Evolutionary conservation across 1,139 yeast genomes (phyloP), one percentile per base, ranked within the genome.

Genomic region (Dujonia santamariae): DNA sequence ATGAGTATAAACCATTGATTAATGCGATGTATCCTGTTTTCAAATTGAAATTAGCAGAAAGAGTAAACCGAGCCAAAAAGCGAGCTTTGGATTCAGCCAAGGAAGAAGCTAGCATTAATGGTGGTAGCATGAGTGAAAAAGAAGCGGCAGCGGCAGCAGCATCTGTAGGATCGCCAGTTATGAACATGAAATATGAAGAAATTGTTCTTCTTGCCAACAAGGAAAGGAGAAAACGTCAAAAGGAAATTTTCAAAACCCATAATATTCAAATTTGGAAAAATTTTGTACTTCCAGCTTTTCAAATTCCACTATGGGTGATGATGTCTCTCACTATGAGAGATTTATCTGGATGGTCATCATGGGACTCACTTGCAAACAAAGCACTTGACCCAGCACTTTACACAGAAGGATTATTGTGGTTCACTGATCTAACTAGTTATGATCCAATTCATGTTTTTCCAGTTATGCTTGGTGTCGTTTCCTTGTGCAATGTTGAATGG

Each of bases 301-400:
- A 90, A 53, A 69, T 90, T 19, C 97, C 97, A 0, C 56, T 88
- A n/a, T 90, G 96, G 95, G 69, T 87, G 3, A 67, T 81, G 2
- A 69, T 87, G 71, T 82, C 94, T 7, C 63, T 82, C 47, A 80
- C 90, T 1, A 75, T 88, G 50, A 70, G 97, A 43, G 76, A 81
- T 35, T 62, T 86, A 46, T 80, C 88, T 32, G 94, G 92, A 0
- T 82, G 88, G 85, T 60, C 76, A 9, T 66, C 72, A 13, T 68
- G 75, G 61, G 73, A 72, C 31, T 64, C 69, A 24, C 32, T 62
- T 16, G 53, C 67, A 8, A 67, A 65, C 37, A 63, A 61, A 31
- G 78, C 84, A 0, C 47, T 82, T 20, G 90, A 81, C 46, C 66
- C 74, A 18, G 55, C 71, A 0, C 59, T 84, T 35, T 63, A 70